Percentiles rank a stretch among this genome's conserved stretches.
phyloP scores from a whole-genome alignment of 495 filamentous ascomycete genomes.

The Astrothelium subdiscretum region DNA sequence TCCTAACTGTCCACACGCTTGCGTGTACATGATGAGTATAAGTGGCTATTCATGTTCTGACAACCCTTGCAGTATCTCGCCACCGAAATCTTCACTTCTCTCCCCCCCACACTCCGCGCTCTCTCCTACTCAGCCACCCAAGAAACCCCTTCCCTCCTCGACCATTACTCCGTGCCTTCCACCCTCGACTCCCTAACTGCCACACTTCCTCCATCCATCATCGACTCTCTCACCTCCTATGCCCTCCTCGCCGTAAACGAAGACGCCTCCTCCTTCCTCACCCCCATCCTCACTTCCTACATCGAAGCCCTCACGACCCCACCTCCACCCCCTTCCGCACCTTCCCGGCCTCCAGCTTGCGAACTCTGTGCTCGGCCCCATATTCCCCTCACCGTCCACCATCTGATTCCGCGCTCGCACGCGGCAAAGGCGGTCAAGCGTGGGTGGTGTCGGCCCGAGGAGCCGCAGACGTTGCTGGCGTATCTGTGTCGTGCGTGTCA shows the following conservation, averaged over 20 bases:
- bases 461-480: slow-evolving; percentile 61
- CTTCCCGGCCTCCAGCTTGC: slow-evolving; percentile 48
- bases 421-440: slow-evolving; percentile 71
- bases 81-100: slow-evolving; percentile 49
- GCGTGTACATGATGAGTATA: no score
- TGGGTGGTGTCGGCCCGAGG: slow-evolving; percentile 68
- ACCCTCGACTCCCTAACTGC: slow-evolving; percentile 33
- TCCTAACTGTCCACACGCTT: no score
- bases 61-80: slow-evolving; percentile 57
- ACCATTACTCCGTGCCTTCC: slow-evolving; percentile 37
- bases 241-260: slow-evolving; percentile 38
- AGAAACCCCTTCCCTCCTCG: slow-evolving; percentile 35
- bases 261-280: slow-evolving; percentile 44
- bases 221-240: slow-evolving; percentile 55
- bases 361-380: slow-evolving; percentile 73
- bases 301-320: slow-evolving; percentile 40
- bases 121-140: slow-evolving; percentile 47
- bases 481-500: slow-evolving; percentile 88
- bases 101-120: slow-evolving; percentile 49
- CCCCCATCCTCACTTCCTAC: slow-evolving; percentile 49
- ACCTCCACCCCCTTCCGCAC: slow-evolving; percentile 35
- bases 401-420: slow-evolving; percentile 64
- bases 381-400: slow-evolving; percentile 72
- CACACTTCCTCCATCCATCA: slow-evolving; percentile 37
- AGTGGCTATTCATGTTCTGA: no score